Percentiles rank a stretch among this genome's conserved stretches.
Evolutionary conservation across 306 rosid genomes (phyloP).

Genomic region (Glycine soja): DNA sequence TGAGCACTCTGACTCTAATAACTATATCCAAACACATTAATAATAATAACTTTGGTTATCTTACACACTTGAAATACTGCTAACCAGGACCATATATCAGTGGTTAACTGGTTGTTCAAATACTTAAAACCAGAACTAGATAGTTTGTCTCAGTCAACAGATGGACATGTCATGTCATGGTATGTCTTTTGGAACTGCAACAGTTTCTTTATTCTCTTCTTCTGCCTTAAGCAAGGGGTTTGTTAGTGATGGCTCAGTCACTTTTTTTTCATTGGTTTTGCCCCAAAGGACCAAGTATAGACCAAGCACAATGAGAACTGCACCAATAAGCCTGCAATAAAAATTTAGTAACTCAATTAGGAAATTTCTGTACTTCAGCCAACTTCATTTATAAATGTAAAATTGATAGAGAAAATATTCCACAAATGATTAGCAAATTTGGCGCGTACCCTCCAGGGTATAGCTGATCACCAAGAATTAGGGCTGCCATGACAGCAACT

Average conservation of each 20-base stretch:
- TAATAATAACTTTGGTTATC: slow-evolving; percentile 4
- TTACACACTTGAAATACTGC: slow-evolving; percentile 5
- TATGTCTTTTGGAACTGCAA: slow-evolving; percentile 49
- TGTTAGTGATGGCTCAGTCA: slow-evolving; percentile 48
- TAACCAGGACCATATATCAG: slow-evolving; percentile 7
- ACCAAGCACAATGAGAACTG: slow-evolving; percentile 66
- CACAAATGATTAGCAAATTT: neutral
- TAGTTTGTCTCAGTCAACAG: slow-evolving; percentile 25
- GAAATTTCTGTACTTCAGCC: neutral
- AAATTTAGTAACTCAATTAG: neutral
- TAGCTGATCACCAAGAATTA: slow-evolving; percentile 65
- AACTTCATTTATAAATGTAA: neutral
- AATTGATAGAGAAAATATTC: neutral
- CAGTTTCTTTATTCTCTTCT: slow-evolving; percentile 42
- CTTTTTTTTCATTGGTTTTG: slow-evolving; percentile 54
- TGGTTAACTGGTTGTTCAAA: slow-evolving; percentile 4
- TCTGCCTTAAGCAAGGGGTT: slow-evolving; percentile 58
- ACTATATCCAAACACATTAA: no score
- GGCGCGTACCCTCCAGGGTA: slow-evolving; percentile 65
- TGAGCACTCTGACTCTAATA: slow-evolving; percentile 25
- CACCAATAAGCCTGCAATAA: slow-evolving; percentile 64
- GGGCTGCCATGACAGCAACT: slow-evolving; percentile 69
- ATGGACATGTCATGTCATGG: slow-evolving; percentile 45
- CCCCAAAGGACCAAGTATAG: slow-evolving; percentile 76
- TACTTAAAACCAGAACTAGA: neutral